phyloP scores from a whole-genome alignment of 2,329 filamentous ascomycete genomes.

The Colletotrichum scovillei region DNA sequence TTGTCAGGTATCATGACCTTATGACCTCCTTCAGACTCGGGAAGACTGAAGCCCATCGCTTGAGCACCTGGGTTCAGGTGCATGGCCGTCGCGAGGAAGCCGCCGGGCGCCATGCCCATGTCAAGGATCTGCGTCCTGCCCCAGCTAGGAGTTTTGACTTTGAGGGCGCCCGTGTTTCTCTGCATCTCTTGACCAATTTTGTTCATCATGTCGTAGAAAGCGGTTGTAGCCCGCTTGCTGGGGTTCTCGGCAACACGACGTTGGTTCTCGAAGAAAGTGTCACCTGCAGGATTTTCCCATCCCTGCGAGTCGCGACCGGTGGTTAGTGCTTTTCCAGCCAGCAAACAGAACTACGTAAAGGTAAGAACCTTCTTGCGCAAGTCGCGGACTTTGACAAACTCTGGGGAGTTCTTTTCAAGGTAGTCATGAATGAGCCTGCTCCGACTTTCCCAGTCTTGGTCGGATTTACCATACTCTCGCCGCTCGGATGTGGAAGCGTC shows the following conservation, averaged over 20 bases:
- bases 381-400: not conserved
- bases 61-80: conserved; percentile 36
- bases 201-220: conserved; percentile 56
- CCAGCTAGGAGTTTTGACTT: conserved; percentile 26
- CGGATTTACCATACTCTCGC: not conserved
- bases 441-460: not conserved
- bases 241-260: conserved; percentile 50
- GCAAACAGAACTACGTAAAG: not conserved
- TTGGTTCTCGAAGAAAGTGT: conserved; percentile 54
- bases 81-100: conserved; percentile 55
- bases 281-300: conserved; percentile 55
- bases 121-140: conserved; percentile 56
- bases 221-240: conserved; percentile 29
- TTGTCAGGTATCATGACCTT: conserved; percentile 44
- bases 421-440: not conserved
- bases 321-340: not conserved
- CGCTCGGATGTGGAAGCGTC: not conserved
- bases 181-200: conserved; percentile 56
- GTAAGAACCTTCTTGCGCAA: not conserved
- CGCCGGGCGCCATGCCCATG: conserved; percentile 67
- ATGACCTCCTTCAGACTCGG: conserved; percentile 53
- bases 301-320: conserved; percentile 45
- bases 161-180: conserved; percentile 44
- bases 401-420: not conserved
- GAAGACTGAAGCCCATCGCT: conserved; percentile 51